Percentiles rank a stretch among this genome's conserved stretches.
Evolutionary conservation across 768 basidiomycete genomes (phyloP).

Genomic region (Pulveroboletus sp.): DNA sequence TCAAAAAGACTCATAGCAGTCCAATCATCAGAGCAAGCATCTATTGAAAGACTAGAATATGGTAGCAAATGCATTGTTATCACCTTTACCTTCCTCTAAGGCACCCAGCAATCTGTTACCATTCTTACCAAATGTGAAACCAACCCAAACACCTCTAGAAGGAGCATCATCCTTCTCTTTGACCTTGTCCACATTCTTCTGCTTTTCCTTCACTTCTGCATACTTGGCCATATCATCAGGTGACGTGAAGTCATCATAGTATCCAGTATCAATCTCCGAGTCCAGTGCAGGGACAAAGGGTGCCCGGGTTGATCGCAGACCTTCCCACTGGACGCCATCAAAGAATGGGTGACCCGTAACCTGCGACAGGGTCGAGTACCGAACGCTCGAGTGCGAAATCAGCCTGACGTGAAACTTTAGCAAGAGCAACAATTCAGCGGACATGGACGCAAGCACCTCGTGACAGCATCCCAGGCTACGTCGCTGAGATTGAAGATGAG

Average conservation of each 20-base stretch:
- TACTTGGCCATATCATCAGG: conserved; percentile 98
- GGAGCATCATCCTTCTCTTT: conserved; percentile 79
- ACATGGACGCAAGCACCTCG: conserved; percentile 52
- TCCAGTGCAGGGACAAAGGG: conserved; percentile 95
- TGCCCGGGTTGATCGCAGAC: conserved; percentile 68
- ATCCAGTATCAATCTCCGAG: conserved; percentile 91
- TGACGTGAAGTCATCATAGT: conserved; percentile 88
- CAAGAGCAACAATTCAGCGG: not conserved
- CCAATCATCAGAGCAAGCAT: too few relatives aligned
- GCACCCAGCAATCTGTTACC: conserved; percentile 37
- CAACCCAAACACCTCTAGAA: conserved; percentile 81
- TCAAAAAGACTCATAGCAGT: too few relatives aligned
- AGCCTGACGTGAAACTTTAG: conserved; percentile 44
- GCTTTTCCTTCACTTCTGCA: conserved; percentile 97
- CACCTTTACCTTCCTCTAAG: conserved; percentile 39
- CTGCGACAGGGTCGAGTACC: conserved; percentile 70
- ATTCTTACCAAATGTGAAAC: conserved; percentile 89
- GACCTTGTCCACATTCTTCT: conserved; percentile 87
- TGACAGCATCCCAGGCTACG: conserved; percentile 91
- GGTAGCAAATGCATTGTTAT: conserved; percentile 49
- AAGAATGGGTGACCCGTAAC: conserved; percentile 85
- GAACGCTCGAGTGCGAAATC: conserved; percentile 81
- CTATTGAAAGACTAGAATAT: conserved; percentile 42
- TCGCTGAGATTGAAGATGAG: conserved; percentile 94
- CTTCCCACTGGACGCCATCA: conserved; percentile 66